Evolutionary conservation across 73 alveolate genomes (phyloP).

Genomic region (Vitrella brassicaformis): DNA sequence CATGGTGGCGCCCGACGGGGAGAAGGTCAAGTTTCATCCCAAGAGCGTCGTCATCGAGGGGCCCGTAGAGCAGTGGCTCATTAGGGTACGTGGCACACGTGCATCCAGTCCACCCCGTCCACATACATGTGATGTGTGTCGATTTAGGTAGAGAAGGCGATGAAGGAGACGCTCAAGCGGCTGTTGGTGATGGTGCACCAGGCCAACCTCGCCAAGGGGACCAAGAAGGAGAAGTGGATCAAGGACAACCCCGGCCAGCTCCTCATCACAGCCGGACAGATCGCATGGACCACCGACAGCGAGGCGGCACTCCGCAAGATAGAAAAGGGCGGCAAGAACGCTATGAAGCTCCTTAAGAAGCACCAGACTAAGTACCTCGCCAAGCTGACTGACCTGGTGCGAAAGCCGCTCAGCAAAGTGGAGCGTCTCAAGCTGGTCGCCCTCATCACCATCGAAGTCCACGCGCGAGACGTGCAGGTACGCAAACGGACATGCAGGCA

Average conservation of each 20-base stretch:
- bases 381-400: conserved; percentile 36
- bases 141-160: background rate
- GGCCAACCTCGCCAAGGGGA: background rate
- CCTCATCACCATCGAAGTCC: conserved; percentile 87
- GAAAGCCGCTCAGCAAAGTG: conserved; percentile 19
- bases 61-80: background rate
- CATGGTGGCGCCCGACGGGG: conserved; percentile 29
- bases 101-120: no score
- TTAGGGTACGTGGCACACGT: no score
- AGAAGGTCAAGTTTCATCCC: background rate
- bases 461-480: conserved; percentile 81
- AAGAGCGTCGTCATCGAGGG: background rate
- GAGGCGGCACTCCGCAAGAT: conserved; percentile 39
- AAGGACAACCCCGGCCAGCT: conserved; percentile 51
- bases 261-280: conserved; percentile 59
- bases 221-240: conserved; percentile 47
- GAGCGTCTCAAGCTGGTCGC: conserved; percentile 77
- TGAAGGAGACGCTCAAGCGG: background rate
- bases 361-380: conserved; percentile 30
- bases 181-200: background rate
- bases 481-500: conserved; percentile 37
- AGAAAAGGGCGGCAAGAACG: conserved; percentile 43
- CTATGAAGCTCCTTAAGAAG: conserved; percentile 45
- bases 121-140: no score
- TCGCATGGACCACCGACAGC: conserved; percentile 67